Evolutionary conservation across 495 filamentous ascomycete species (phyloP).

Genomic region (Neurospora sublineolata): DNA sequence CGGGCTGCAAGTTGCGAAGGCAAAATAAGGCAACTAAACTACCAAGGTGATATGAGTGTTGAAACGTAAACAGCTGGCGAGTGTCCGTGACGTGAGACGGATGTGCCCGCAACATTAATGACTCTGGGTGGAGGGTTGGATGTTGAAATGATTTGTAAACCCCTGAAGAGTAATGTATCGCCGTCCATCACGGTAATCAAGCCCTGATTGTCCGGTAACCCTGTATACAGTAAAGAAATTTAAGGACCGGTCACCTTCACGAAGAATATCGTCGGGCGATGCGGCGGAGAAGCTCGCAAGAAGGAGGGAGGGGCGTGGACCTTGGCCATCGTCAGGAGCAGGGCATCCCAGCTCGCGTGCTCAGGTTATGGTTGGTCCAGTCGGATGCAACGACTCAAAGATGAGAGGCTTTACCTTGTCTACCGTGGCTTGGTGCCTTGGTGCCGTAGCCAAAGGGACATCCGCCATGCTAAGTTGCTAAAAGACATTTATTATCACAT

Average conservation of each 20-base stretch:
- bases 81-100: background rate
- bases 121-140: no score
- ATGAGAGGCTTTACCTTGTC: background rate
- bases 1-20: background rate
- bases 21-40: background rate
- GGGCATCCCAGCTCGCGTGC: background rate
- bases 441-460: background rate
- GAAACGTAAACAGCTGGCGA: background rate
- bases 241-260: background rate
- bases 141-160: no score
- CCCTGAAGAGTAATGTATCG: no score
- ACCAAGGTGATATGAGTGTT: background rate
- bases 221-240: background rate
- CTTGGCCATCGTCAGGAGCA: background rate
- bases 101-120: background rate
- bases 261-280: background rate
- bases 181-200: background rate
- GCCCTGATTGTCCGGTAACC: background rate
- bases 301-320: background rate
- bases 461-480: background rate
- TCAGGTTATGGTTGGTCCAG: background rate
- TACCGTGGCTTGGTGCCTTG: background rate
- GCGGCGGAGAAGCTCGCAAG: background rate
- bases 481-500: background rate
- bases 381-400: background rate